These are phyloP conservation scores for Phytophthora constricta DNA, from an alignment of 352 stramenopile genomes.

Conservation along the genomic window DNA sequence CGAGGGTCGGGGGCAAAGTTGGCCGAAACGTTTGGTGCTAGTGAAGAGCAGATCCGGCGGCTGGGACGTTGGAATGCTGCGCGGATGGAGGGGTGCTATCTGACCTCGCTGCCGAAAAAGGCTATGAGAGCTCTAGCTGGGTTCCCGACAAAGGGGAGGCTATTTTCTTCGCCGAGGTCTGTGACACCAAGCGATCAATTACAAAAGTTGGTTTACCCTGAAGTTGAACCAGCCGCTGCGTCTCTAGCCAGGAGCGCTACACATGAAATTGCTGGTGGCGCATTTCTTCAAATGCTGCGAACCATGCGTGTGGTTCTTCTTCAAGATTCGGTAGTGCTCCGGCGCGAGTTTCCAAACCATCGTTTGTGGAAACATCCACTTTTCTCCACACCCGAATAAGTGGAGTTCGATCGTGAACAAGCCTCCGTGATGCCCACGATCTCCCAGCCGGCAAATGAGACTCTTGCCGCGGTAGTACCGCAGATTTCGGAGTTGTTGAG, in stretches of 20 bases:
- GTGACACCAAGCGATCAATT: too few relatives aligned
- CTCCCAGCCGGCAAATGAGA: too few relatives aligned
- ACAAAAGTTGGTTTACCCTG: too few relatives aligned
- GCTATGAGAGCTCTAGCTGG: not conserved
- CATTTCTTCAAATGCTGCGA: not conserved
- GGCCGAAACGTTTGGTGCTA: not conserved
- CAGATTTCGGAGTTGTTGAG: not conserved
- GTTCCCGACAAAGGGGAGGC: not conserved
- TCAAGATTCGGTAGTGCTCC: not conserved
- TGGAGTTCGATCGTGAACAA: not conserved
- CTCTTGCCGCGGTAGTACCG: not conserved
- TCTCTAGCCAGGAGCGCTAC: too few relatives aligned
- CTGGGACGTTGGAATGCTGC: not conserved
- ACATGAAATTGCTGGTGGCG: not conserved
- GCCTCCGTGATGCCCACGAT: too few relatives aligned
- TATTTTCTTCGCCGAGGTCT: too few relatives aligned
- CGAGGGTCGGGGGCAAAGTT: not conserved
- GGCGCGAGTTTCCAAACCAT: not conserved
- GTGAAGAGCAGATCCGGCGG: not conserved
- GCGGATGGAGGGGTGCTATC: not conserved
- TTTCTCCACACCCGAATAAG: not conserved
- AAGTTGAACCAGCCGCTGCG: too few relatives aligned
- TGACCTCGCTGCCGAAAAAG: not conserved
- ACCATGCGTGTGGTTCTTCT: conserved; percentile 6
- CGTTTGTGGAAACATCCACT: conserved; percentile 3